Evolutionary conservation across 345 rosid genomes (phyloP).

Genomic region (Gynandropsis gynandra): DNA sequence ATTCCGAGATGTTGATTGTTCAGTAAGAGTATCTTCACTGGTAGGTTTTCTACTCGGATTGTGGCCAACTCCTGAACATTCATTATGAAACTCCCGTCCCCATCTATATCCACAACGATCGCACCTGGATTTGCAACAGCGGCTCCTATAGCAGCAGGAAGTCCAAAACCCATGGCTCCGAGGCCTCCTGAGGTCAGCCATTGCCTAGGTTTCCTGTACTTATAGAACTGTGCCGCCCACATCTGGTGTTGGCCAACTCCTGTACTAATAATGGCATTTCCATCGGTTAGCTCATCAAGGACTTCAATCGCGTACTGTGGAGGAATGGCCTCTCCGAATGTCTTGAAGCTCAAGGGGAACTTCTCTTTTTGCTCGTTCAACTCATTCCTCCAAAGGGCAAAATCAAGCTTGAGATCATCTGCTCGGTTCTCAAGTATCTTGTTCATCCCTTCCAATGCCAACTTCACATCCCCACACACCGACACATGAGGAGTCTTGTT

Average conservation of each 20-base stretch:
- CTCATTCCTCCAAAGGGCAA: conserved; percentile 67
- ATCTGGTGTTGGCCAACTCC: conserved; percentile 99
- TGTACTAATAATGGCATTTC: conserved; percentile 82
- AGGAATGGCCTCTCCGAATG: conserved; percentile 83
- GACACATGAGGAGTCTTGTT: conserved; percentile 95
- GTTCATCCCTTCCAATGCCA: conserved; percentile 73
- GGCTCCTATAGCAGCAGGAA: conserved; percentile 98
- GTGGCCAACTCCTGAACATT: conserved; percentile 58
- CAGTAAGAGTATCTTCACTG: conserved; percentile 65
- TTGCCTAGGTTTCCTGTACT: conserved; percentile 76
- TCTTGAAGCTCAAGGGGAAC: conserved; percentile 65
- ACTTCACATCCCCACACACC: conserved; percentile 75
- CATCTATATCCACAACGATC: conserved; percentile 85
- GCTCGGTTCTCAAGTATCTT: conserved; percentile 46
- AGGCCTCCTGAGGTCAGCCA: conserved; percentile 90
- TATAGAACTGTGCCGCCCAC: conserved; percentile 99
- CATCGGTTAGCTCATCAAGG: conserved; percentile 77
- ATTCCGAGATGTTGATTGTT: conserved; percentile 97
- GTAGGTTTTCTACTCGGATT: conserved; percentile 74
- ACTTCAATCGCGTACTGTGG: conserved; percentile 87
- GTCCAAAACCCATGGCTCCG: conserved; percentile 98
- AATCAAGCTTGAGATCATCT: conserved; percentile 55
- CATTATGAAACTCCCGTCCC: conserved; percentile 68
- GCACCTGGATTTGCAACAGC: conserved; percentile 86
- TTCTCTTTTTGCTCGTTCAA: conserved; percentile 60